Conservation (phyloP, 495 filamentous ascomycete genomes). For the Penicillium roqueforti region DNA sequence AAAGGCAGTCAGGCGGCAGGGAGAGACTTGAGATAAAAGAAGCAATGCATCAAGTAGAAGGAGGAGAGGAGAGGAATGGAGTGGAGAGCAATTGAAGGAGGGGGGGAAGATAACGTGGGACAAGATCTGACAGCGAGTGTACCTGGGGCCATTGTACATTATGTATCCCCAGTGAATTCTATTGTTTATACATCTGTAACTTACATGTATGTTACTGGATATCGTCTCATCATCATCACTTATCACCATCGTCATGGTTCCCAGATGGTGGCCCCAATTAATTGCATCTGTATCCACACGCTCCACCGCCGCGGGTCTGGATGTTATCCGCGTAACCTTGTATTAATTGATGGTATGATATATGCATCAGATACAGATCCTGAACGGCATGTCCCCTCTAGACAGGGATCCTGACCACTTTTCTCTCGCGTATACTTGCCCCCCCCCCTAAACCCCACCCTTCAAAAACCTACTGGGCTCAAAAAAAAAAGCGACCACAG, state of each 20-base stretch:
- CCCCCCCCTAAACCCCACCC: too few species aligned
- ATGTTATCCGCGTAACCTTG: conserved; percentile 1
- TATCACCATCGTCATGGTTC: conserved; percentile 15
- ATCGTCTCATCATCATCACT: conserved; percentile 23
- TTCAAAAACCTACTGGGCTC: background rate
- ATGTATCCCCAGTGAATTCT: background rate
- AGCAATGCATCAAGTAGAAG: background rate
- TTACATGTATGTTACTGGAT: background rate
- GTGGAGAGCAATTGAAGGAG: conserved; percentile 7
- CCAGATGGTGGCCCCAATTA: conserved; percentile 11
- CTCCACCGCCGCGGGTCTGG: conserved; percentile 4
- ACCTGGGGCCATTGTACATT: background rate
- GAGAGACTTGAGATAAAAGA: background rate
- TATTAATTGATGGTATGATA: background rate
- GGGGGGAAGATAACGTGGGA: conserved; percentile 10
- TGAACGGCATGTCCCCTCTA: background rate
- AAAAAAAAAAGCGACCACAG: conserved; percentile 5
- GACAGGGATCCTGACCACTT: conserved; percentile 12
- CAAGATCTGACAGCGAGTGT: background rate
- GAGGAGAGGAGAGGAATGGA: background rate
- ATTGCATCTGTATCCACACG: conserved; percentile 6
- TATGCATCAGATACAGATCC: background rate
- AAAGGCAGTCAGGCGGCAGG: background rate
- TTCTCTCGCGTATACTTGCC: background rate
- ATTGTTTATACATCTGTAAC: background rate